Evolutionary conservation across 2,329 filamentous ascomycete species (phyloP).

Genomic region (Epicoccum nigrum): DNA sequence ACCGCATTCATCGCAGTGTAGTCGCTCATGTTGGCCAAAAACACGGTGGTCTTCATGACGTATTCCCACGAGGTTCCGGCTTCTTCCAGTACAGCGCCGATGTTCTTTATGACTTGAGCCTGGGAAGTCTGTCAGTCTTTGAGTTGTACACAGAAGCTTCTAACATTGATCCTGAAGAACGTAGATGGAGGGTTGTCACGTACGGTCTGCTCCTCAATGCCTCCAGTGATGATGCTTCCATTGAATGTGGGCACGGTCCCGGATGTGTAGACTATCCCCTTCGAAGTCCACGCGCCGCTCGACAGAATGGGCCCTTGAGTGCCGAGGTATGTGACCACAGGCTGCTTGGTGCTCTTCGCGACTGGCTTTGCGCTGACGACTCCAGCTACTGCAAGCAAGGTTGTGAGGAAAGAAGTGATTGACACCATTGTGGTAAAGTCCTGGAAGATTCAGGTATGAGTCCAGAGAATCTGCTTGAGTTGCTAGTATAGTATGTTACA

Average conservation of each 20-base stretch:
- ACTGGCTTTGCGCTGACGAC: constrained; percentile 25
- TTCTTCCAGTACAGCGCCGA: constrained; percentile 37
- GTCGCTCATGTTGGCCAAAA: constrained; percentile 41
- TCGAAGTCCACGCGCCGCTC: constrained; percentile 38
- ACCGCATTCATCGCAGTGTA: constrained; percentile 44
- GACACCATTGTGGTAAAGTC: constrained; percentile 25
- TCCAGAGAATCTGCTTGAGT: neutral
- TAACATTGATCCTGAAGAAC: neutral
- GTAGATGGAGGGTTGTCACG: neutral
- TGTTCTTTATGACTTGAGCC: constrained; percentile 45
- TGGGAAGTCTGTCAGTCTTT: constrained; percentile 11
- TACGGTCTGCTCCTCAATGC: constrained; percentile 38
- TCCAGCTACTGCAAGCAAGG: constrained; percentile 24
- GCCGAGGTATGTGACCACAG: constrained; percentile 41
- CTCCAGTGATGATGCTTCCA: constrained; percentile 32
- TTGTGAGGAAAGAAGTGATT: constrained; percentile 28
- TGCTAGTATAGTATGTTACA: neutral
- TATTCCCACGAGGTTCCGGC: constrained; percentile 43
- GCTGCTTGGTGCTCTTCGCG: constrained; percentile 31
- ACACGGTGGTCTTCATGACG: constrained; percentile 44
- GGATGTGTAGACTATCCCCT: constrained; percentile 41
- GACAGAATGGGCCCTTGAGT: constrained; percentile 40
- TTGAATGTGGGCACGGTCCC: constrained; percentile 40
- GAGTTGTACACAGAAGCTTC: neutral
- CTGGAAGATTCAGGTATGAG: neutral